Percentiles rank a stretch among this genome's conserved stretches.
Evolutionary conservation across 176 grass and related monocot species (phyloP).

Genomic region (Aegilops sharonensis): DNA sequence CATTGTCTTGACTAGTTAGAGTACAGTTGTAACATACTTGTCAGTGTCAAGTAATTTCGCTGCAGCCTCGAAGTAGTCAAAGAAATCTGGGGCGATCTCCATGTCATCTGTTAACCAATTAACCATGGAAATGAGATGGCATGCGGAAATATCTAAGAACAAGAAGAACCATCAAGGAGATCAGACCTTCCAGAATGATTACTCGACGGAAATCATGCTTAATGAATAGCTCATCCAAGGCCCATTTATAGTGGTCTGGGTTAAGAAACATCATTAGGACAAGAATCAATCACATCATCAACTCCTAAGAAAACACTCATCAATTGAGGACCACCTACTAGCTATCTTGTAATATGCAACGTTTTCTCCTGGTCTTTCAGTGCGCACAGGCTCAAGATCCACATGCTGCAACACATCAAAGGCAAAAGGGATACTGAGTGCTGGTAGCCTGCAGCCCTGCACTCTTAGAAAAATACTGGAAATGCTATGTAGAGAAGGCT

Average conservation of each 20-base stretch:
- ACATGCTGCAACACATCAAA: constrained; percentile 68
- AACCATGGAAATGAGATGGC: constrained; percentile 21
- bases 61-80: constrained; percentile 88
- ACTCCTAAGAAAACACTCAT: background rate
- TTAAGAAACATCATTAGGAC: constrained; percentile 31
- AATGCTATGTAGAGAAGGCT: background rate
- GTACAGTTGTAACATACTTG: constrained; percentile 55
- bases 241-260: constrained; percentile 97
- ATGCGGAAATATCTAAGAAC: constrained; percentile 11
- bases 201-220: constrained; percentile 82
- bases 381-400: constrained; percentile 81
- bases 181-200: constrained; percentile 93
- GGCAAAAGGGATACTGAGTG: background rate
- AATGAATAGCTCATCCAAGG: constrained; percentile 85
- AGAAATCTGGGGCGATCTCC: constrained; percentile 96
- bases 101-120: constrained; percentile 85
- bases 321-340: constrained; percentile 57
- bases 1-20: background rate
- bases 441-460: background rate
- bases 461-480: background rate
- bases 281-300: constrained; percentile 24
- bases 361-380: constrained; percentile 91
- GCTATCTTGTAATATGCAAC: constrained; percentile 99
- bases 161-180: constrained; percentile 28
- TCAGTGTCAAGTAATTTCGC: constrained; percentile 86